These are phyloP conservation scores for Oryza meyeriana DNA, from an alignment of 176 grass and related monocot species.

Conservation along the genomic window DNA sequence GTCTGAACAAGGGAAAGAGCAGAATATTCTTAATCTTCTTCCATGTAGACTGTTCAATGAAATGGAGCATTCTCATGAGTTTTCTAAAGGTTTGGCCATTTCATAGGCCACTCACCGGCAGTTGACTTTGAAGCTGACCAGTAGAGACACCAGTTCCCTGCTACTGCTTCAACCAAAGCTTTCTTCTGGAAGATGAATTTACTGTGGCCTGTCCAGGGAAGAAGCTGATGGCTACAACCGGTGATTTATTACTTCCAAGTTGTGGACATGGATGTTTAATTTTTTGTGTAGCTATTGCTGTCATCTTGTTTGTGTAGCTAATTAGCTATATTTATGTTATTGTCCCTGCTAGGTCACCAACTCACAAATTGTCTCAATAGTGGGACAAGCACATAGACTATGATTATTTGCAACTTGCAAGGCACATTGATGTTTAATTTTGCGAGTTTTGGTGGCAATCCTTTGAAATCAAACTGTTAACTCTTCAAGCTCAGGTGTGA, in stretches of 20 bases:
- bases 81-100: conserved; percentile 37
- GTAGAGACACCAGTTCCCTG: conserved; percentile 1
- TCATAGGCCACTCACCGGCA: conserved; percentile 16
- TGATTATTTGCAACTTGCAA: neutral
- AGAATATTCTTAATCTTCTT: conserved; percentile 10
- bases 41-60: conserved; percentile 29
- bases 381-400: neutral
- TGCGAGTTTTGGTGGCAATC: neutral
- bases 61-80: neutral
- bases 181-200: conserved; percentile 33
- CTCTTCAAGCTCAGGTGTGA: neutral
- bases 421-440: neutral
- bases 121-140: conserved; percentile 59
- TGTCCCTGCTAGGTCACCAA: neutral
- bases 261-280: neutral
- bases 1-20: neutral
- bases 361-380: neutral
- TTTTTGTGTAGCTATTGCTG: neutral
- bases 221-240: neutral
- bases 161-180: conserved; percentile 23
- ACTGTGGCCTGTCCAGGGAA: conserved; percentile 13
- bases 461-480: neutral
- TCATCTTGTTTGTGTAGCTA: neutral
- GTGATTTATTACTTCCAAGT: conserved; percentile 24
- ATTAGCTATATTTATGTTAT: neutral